Base-by-base conservation (phyloP, 78 protist species). In the Chrysochromulina parva region DNA sequence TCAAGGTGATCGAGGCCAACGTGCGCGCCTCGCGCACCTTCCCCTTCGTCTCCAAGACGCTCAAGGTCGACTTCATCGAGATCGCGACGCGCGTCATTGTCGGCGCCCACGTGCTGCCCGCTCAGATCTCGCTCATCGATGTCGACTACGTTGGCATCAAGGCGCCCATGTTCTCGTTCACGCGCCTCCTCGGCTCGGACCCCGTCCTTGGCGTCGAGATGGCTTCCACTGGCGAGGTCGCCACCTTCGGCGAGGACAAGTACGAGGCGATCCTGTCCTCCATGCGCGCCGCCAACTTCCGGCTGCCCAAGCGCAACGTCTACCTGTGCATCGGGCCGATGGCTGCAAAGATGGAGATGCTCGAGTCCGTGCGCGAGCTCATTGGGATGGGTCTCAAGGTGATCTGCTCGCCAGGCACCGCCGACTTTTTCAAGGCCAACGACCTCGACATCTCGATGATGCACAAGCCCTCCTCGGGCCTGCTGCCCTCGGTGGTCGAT, bases 211-310 rank as follows among this genome's bases (percentile, higher is more conserved):
- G 99, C 69, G 99, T 98, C 24, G 99, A 98, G 50, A 98, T 98
- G 99, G 97, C 98, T 13, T 95, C 97, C n/a, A 98, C 99, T 10
- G 99, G 99, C 55, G 99, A 98, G 93, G 98, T 90, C n/a, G 94
- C 94, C 3, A 88, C 89, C 84, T 92, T 92, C 85, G 94, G 94
- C 10, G 60, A 73, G 20, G 57, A 62, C 71, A 55, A 89, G 80
- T 85, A 94, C 85, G 98, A 97, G 89, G 99, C 98, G n/a, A 97
- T 95, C 97, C 88, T 98, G 55, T 97, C 97, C 90, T 98, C 97
- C 54, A 94, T 97, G 88, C 52, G 94, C 38, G 88, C 98, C 19
- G 93, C 97, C 10, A 97, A 98, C 62, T 97, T 97, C 95, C 57
- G n/a, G 67, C 4, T 84, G 48, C 96, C 94, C 20, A 88, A 90